Conservation (phyloP, 192 early-diverging fungal species). For the Coemansia reversa region DNA sequence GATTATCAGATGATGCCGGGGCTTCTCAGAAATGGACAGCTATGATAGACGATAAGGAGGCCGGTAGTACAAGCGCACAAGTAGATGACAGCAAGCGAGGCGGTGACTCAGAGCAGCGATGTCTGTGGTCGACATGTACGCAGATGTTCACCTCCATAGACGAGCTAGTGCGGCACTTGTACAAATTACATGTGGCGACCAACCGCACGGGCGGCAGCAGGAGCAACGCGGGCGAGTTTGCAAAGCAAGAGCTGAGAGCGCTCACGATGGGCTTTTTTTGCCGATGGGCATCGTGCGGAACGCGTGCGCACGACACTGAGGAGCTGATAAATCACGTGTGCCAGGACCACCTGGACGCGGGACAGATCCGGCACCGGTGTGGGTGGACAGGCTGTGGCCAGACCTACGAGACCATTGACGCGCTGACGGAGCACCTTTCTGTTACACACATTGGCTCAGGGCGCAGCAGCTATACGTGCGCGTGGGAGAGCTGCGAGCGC, state of each 20-base stretch:
- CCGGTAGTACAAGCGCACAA: not conserved
- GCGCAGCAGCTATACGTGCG: slow-evolving; percentile 49
- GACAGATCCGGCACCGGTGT: slow-evolving; percentile 62
- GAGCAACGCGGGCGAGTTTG: not conserved
- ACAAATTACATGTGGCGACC: slow-evolving; percentile 51
- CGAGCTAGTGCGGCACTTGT: slow-evolving; percentile 53
- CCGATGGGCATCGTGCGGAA: slow-evolving; percentile 63
- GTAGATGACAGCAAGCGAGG: not conserved
- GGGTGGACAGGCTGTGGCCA: slow-evolving; percentile 66
- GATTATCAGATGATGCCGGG: not conserved
- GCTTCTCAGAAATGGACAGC: not conserved
- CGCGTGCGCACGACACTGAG: slow-evolving; percentile 52
- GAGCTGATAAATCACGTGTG: slow-evolving; percentile 64
- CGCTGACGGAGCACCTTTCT: slow-evolving; percentile 48
- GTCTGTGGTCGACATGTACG: slow-evolving; percentile 74
- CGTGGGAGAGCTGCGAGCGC: slow-evolving; percentile 59
- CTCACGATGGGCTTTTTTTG: slow-evolving; percentile 46
- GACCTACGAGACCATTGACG: slow-evolving; percentile 29
- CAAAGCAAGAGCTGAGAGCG: slow-evolving; percentile 1
- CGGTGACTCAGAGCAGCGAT: slow-evolving; percentile 31
- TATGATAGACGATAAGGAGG: not conserved
- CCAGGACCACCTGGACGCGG: slow-evolving; percentile 55
- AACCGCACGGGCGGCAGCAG: slow-evolving; percentile 22
- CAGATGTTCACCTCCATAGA: slow-evolving; percentile 47
- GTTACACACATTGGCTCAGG: slow-evolving; percentile 49